Conservation (phyloP, 2,329 filamentous ascomycete species). For the Phialophora macrospora region DNA sequence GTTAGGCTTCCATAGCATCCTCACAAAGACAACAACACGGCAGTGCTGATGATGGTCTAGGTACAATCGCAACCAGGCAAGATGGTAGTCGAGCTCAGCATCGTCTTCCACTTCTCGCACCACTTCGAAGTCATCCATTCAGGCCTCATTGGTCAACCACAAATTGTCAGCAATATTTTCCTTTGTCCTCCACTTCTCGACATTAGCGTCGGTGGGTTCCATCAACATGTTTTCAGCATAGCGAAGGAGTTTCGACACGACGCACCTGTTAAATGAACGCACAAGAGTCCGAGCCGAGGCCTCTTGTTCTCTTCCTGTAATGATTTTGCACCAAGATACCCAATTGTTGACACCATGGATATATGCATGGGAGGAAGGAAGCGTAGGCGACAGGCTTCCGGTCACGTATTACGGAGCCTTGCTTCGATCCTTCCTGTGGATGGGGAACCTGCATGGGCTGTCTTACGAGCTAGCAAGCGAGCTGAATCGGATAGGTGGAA, state of each 20-base stretch:
- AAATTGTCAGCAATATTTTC: not conserved
- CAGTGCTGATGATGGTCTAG: not conserved
- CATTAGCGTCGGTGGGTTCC: conserved; percentile 3
- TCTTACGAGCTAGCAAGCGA: not conserved
- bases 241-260: conserved; percentile 7
- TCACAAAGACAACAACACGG: not conserved
- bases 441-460: not conserved
- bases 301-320: conserved; percentile 7
- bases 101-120: not conserved
- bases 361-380: not conserved
- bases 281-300: not conserved
- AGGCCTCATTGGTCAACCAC: not conserved
- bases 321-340: conserved; percentile 4
- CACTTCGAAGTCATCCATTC: not conserved
- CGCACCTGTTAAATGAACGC: not conserved
- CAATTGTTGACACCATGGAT: conserved; percentile 5
- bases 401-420: not conserved
- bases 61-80: not conserved
- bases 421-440: not conserved
- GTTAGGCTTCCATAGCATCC: not conserved
- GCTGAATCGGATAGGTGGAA: not conserved
- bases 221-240: conserved; percentile 1
- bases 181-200: not conserved
- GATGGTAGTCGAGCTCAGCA: not conserved
- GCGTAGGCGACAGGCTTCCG: not conserved